Base-by-base conservation (phyloP, 306 rosid genomes). In the Crotalaria pallida region DNA sequence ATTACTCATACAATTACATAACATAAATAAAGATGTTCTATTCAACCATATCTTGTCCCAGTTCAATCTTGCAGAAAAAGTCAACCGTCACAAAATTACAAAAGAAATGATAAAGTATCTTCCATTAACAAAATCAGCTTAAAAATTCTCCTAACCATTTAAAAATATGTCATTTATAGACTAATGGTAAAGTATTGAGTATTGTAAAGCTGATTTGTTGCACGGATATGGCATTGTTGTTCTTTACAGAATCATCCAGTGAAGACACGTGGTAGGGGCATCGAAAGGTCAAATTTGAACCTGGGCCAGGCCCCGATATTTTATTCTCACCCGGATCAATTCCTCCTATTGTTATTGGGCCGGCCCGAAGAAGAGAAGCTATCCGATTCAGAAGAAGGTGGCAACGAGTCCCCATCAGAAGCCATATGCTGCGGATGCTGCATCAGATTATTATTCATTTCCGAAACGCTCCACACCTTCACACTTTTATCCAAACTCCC, bases 401-500 rank as follows among this genome's bases (percentile, higher is more conserved):
- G 33, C 0, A 58, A 1, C 0, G 88, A 87, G 1, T 84, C 88
- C 1, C 56, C 51, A 64, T 85, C 96, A 3, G 63, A 59, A 38
- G 5, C 43, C 3, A 18, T 5, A 1, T 74, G 55, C 11, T 17
- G 71, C 6, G n/a, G n/a, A n/a, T 72, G 88, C 13, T 53, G 77
- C 81, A 41, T 21, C 65, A 31, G 58, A 1, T 69, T 18, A 1
- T 69, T 18, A 47, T 75, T 43, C 52, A 1, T 41, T 67, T 79
- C 97, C 0, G 95, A 73, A 1, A 95, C 84, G 5, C 87, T 82
- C 99, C 99, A 95, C 0, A 95, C 97, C 80, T 91, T 95, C 3
- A 91, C 99, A 0, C 97, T 91, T 71, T 90, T 91, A 58, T 95
- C 99, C 38, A 95, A 86, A 68, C 99, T 95, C 11, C 99, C 99